Base-by-base conservation (phyloP, 2,329 filamentous ascomycete genomes). In the Colletotrichum phormii region DNA sequence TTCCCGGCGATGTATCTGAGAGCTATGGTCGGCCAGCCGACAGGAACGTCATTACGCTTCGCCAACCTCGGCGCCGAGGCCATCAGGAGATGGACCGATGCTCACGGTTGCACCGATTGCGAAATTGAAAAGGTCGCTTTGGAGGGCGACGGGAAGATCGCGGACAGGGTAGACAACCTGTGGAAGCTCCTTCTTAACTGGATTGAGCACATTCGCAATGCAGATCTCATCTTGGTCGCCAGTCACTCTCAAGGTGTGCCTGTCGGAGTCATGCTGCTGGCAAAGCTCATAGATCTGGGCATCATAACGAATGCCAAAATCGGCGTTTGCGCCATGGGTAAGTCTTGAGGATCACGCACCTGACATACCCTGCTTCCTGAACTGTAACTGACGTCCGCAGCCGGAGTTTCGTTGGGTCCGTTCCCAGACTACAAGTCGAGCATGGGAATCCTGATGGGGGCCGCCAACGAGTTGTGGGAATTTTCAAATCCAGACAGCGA, bases 171-270 rank as follows among this genome's bases (percentile, higher is more conserved):
- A 1, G 94, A 97, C 73, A 94, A 97, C 51, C 85, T 99, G 7
- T 99, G 97, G 97, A 97, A 96, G 82, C 87, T 98, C 11, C 87
- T 99, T 67, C 87, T 98, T 33, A 98, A 98, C 81, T 98, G 95
- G 94, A 94, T 98, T 75, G 95, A 98, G 49, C 92, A 96, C 75
- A 93, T 99, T 37, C 91, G 94, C 64, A 89, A 89, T 65, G 95
- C 97, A 0, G 97, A 99, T 82, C 92, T 98, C 74, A 92, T 99
- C 54, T 83, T 99, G 51, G 86, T 99, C n/a, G 95, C 95, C 3
- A 98, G 95, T 73, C 97, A 99, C 81, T 97, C 95, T 3, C 97
- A 99, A 81, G 97, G 97, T 26, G 97, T 98, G 0, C 97, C 97
- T 0, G 97, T 99, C 0, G 93, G 94, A 6, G 89, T 98, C 72